Base-by-base conservation (phyloP, 257 asterid genomes). In the Avicennia marina region DNA sequence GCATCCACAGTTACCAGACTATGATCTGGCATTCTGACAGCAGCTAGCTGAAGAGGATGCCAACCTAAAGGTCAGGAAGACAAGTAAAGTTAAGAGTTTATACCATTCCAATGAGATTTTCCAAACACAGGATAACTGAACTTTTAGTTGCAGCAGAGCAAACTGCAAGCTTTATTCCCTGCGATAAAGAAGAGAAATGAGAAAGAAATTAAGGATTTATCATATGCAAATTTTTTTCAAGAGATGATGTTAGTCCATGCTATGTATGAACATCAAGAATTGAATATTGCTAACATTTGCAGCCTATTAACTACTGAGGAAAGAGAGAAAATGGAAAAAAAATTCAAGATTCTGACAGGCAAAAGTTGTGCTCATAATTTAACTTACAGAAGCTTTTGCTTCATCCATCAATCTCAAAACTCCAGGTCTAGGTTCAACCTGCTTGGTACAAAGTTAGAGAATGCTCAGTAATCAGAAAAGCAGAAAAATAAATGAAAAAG, bases 71-170 rank as follows among this genome's bases (percentile, higher is more conserved):
- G 58, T 34, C n/a, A n/a, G 33, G 47, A 58, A 22, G 11, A 44
- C 64, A 75, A 27, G 36, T 16, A 48, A 43, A 17, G 32, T 20
- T 32, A 26, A 33, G 64, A 38, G 45, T 11, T 50, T 53, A 74
- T 64, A 91, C 98, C 81, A 76, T 65, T 67, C 98, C 97, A 15
- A 88, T 82, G 46, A 91, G 89, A 82, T 80, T 85, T 69, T 91
- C 98, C 66, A 93, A 78, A 62, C 97, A 85, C 19, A 93, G 71
- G 70, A 93, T 48, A 60, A 93, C 98, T 27, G 98, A 88, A 69
- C 97, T 91, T 72, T 91, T 91, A 39, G 98, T 91, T 68, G 97
- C 95, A 42, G 98, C 95, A 56, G 98, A 91, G 81, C 98, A 91
- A 72, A 91, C 95, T 4, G 97, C 95, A 9, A 91, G 74, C 70